Percentiles rank a stretch among this genome's conserved stretches.
Conservation (phyloP, 164 flowering plant genomes). For the Euptelea pleiosperma region DNA sequence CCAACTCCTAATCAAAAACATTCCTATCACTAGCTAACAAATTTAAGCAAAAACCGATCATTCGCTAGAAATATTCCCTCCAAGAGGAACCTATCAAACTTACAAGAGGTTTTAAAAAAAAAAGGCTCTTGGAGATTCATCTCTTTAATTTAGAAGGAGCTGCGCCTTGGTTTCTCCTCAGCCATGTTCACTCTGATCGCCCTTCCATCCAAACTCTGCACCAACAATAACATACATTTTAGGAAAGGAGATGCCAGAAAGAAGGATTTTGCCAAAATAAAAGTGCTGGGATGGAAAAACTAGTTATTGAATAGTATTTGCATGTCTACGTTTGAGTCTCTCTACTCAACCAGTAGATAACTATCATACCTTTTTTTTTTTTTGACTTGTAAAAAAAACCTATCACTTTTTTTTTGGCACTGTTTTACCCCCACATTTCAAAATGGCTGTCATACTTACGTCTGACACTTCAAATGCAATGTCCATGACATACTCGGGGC, state of each 20-base stretch:
- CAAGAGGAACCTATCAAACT: background rate
- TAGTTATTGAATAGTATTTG: background rate
- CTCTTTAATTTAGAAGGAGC: conserved; percentile 19
- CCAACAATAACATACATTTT: background rate
- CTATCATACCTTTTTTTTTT: no score
- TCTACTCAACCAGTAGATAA: no score
- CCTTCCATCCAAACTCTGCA: conserved; percentile 78
- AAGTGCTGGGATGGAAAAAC: background rate
- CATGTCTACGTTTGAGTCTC: background rate
- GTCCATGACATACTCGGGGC: no score
- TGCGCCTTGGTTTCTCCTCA: conserved; percentile 48
- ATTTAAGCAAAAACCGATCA: background rate
- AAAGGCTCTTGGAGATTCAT: background rate
- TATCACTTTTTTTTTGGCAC: no score
- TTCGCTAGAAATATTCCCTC: background rate
- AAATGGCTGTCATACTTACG: no score
- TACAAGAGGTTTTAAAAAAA: conserved; percentile 6
- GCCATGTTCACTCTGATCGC: conserved; percentile 65
- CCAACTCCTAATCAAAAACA: conserved; percentile 1
- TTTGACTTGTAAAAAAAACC: no score
- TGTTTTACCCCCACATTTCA: no score
- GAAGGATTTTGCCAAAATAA: background rate
- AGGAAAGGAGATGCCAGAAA: background rate
- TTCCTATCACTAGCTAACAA: conserved; percentile 8
- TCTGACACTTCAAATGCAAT: no score